Percentiles rank a stretch among this genome's conserved stretches.
phyloP scores from a whole-genome alignment of 257 asterid species.

The Verbena officinalis region DNA sequence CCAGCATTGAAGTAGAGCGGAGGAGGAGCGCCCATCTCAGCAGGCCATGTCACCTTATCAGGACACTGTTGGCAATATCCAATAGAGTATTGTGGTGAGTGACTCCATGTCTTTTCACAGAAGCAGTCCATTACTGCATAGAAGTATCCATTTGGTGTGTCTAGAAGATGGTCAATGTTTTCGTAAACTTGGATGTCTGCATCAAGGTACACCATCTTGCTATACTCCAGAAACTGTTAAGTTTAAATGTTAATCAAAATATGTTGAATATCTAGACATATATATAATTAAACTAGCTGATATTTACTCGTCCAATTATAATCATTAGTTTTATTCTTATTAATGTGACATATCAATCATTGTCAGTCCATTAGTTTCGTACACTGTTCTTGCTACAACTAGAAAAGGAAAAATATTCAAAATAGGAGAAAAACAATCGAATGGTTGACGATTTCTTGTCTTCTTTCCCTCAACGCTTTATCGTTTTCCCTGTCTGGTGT shows the following conservation, averaged over 20 bases:
- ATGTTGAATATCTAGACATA: not conserved
- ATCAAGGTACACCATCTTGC: slow-evolving; percentile 67
- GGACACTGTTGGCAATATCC: slow-evolving; percentile 74
- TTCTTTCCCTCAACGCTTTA: not conserved
- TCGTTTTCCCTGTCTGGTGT: not conserved
- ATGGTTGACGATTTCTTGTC: slow-evolving; percentile 1
- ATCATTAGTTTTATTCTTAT: too few species aligned
- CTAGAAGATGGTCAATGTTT: slow-evolving; percentile 60
- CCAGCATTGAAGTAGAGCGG: slow-evolving; percentile 66
- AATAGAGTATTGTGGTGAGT: slow-evolving; percentile 47
- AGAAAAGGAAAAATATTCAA: not conserved
- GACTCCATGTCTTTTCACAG: slow-evolving; percentile 67
- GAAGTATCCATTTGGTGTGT: slow-evolving; percentile 54
- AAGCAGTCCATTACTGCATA: slow-evolving; percentile 69
- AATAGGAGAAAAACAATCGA: not conserved
- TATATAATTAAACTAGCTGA: not conserved
- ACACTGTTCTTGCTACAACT: not conserved
- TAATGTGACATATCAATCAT: too few species aligned
- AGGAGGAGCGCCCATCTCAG: slow-evolving; percentile 57
- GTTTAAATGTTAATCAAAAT: not conserved
- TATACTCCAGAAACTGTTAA: slow-evolving; percentile 54
- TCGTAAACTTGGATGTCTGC: slow-evolving; percentile 65
- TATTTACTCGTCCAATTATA: too few species aligned
- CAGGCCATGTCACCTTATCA: slow-evolving; percentile 53
- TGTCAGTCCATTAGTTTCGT: too few species aligned